Evolutionary conservation across 805 yeast species (phyloP).

Genomic region (Candida gorgasii): DNA sequence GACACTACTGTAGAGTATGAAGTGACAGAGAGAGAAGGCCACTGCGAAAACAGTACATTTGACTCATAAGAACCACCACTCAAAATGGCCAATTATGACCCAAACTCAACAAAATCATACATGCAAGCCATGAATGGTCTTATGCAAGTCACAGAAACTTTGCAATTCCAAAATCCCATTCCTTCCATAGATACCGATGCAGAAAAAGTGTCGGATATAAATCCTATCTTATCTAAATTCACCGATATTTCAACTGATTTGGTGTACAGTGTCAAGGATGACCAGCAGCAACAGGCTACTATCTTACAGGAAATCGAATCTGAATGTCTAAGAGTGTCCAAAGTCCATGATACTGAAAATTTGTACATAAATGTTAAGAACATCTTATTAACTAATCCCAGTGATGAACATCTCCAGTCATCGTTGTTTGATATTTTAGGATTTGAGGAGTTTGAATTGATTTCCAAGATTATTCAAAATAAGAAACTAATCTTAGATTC

Average conservation of each 20-base stretch:
- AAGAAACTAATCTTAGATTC: slow-evolving; percentile 26
- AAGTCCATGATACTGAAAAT: slow-evolving; percentile 32
- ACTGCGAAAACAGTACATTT: too few relatives aligned
- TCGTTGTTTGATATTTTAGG: slow-evolving; percentile 80
- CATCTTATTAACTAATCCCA: slow-evolving; percentile 9
- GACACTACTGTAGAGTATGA: not conserved
- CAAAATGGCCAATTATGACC: slow-evolving; percentile 43
- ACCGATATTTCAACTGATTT: slow-evolving; percentile 37
- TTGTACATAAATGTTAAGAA: slow-evolving; percentile 15
- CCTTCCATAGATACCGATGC: slow-evolving; percentile 43
- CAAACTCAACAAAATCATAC: slow-evolving; percentile 68
- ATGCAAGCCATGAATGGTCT: slow-evolving; percentile 77
- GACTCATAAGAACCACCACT: not conserved
- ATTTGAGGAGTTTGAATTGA: slow-evolving; percentile 79
- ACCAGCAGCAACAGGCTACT: slow-evolving; percentile 1
- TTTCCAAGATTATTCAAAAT: slow-evolving; percentile 58
- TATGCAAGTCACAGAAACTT: slow-evolving; percentile 47
- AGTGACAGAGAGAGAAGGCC: slow-evolving; percentile 1
- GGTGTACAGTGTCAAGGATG: slow-evolving; percentile 19
- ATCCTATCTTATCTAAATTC: slow-evolving; percentile 37
- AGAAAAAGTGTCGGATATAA: slow-evolving; percentile 26
- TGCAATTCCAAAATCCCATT: slow-evolving; percentile 23
- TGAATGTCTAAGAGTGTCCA: slow-evolving; percentile 35
- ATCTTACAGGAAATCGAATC: slow-evolving; percentile 24
- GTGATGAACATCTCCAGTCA: slow-evolving; percentile 66